phyloP scores from a whole-genome alignment of 2,329 filamentous ascomycete species.

The Aspergillus novofumigatus region DNA sequence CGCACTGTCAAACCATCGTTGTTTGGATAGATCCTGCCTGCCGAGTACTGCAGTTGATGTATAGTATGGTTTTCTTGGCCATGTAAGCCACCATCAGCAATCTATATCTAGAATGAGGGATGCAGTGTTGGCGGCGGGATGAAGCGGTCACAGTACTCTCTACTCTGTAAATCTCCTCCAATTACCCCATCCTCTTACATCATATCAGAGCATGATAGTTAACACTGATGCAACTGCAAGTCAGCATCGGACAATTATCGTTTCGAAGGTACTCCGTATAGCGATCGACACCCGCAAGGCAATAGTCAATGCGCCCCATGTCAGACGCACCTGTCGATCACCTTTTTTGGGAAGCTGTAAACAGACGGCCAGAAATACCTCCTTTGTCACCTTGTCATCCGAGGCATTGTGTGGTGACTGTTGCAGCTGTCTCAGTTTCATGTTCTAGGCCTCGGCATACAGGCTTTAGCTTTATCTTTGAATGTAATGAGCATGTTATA shows the following conservation, averaged over 20 bases:
- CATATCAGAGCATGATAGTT: not conserved
- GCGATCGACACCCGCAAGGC: not conserved
- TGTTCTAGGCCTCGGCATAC: not conserved
- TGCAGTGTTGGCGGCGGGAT: not conserved
- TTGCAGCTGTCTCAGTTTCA: not conserved
- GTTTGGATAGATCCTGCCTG: not conserved
- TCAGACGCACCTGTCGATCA: not conserved
- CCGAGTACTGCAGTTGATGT: not conserved
- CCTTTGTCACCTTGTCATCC: not conserved
- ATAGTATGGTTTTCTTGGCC: not conserved
- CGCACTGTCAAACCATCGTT: not conserved
- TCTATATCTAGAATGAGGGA: not conserved
- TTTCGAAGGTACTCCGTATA: not conserved
- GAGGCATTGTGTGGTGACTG: not conserved
- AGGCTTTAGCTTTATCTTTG: not conserved
- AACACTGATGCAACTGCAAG: not conserved
- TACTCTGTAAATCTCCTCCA: not conserved
- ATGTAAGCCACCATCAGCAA: not conserved
- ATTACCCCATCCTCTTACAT: not conserved
- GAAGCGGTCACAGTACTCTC: no score
- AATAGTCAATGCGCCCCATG: not conserved
- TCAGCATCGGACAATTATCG: not conserved
- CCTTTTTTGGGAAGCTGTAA: not conserved
- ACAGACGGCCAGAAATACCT: not conserved
- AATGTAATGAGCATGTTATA: not conserved